Evolutionary conservation across 1,284 basidiomycete genomes (phyloP), one percentile per base, ranked within the genome.

Genomic region (Pisolithus thermaeus): DNA sequence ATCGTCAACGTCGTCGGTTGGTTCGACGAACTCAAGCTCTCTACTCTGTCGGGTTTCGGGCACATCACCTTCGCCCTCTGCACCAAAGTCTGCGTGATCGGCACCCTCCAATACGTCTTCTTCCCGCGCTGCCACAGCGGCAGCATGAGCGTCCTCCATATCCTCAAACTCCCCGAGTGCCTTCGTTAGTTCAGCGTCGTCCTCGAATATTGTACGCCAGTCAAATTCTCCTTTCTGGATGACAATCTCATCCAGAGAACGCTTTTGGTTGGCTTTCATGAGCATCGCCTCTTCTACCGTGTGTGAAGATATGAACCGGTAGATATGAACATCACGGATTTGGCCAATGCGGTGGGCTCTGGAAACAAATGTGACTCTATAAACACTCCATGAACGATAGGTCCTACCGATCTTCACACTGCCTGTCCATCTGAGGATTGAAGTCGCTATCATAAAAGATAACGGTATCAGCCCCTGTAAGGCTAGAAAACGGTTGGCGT

Each of bases 271-370:
- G 14, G 95, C 95, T 69, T 97, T 97, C 54, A 88, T 84, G 36
- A 97, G 79, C 82, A 98, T 92, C 53, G 94, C 93, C 70, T 97
- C 95, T 70, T 98, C 96, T 45, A 98, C 92, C 0, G 95, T 97
- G 70, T 92, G 83, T 58, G 85, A 77, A 4, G 92, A 95, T 44
- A 98, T 87, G 67, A 98, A 95, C 6, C 95, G 89, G 69, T 97
- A 97, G 60, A 98, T 96, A 66, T 97, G 92, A 9, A 98, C 96
- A 61, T 97, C 94, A 25, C 95, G 85, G 47, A 95, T 97, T 68
- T 98, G 95, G 8, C 95, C 95, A 59, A 98, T 98, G 7, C 92
- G 88, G 63, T 95, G 92, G 0, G 92, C 92, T 27, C 88, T 90
- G 60, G 8, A 46, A 38, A 22, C 47, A 28, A 30, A 44, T 25